Base-by-base conservation (phyloP, 129 eudicot genomes). In the Pulicaria dysenterica region DNA sequence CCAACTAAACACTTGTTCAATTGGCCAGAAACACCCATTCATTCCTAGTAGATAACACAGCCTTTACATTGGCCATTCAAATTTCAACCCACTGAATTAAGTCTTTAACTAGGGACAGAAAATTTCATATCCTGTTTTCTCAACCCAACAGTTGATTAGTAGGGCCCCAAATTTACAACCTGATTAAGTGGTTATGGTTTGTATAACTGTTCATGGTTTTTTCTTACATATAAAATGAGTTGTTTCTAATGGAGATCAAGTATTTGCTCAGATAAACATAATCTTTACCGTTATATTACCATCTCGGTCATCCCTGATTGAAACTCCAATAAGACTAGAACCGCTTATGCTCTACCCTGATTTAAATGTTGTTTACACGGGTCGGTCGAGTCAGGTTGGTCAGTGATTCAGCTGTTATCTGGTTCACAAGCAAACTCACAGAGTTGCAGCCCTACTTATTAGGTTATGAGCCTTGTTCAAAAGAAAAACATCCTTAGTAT, bases 21-120 rank as follows among this genome's bases (percentile, higher is more conserved):
- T 77, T 77, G 76, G 81, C 58, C 56, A 69, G n/a, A 50, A 69
- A 69, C 81, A 69, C 51, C 16, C 19, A 49, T 69, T 69, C 58
- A 69, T 58, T 77, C 75, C 81, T 58, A 40, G 55, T 66, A 65
- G 80, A 57, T 76, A 67, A 77, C 13, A 37, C 3, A 62, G 7
- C 10, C 24, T 50, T 55, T 14, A 41, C 59, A 15, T 60, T 49
- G 66, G 66, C 60, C 58, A 65, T 12, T 14, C 5, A 17, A 17
- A 58, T 50, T 45, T 15, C 37, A 45, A 58, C 67, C 57, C 47
- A 72, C 50, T 14, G 5, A 69, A 8, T 38, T 40, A n/a, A n/a
- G n/a, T n/a, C n/a, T n/a, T n/a, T n/a, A 12, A 31, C 58, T 70
- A 14, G 14, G 37, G 31, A 13, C 41, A 58, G 11, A 48, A 15